Percentiles rank a stretch among this genome's conserved stretches.
Evolutionary conservation across 2,329 filamentous ascomycete genomes (phyloP).

Genomic region (Fusarium avenaceum): DNA sequence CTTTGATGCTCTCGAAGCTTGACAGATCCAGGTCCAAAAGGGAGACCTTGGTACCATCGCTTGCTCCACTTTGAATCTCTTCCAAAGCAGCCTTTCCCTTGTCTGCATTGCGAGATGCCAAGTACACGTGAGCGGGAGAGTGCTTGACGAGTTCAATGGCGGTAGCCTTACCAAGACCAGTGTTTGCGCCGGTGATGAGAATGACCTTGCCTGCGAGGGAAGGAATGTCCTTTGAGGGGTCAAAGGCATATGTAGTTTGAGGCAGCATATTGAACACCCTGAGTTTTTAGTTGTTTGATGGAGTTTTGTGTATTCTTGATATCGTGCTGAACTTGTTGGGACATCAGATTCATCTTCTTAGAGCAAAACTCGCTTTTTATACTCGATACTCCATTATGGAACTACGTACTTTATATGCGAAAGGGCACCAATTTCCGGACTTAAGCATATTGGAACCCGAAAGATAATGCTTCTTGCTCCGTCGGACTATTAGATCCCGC

Average conservation of each 20-base stretch:
- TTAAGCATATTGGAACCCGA: neutral
- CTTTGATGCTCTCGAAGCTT: conserved; percentile 6
- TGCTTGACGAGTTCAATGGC: conserved; percentile 10
- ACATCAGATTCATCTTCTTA: too few species aligned
- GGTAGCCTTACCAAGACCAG: conserved; percentile 5
- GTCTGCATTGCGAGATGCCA: neutral
- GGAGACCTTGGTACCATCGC: accelerated
- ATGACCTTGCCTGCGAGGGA: neutral
- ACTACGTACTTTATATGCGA: neutral
- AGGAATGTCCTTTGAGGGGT: neutral
- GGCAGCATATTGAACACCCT: neutral
- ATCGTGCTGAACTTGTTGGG: neutral
- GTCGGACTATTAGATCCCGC: neutral
- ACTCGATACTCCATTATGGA: neutral
- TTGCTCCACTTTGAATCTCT: accelerated
- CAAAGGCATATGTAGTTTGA: accelerated
- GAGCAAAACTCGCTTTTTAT: neutral
- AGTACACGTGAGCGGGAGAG: conserved; percentile 3
- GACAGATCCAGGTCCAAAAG: neutral
- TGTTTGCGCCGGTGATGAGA: conserved; percentile 8
- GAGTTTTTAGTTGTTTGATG: accelerated
- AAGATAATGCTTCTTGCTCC: neutral
- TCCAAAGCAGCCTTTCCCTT: neutral
- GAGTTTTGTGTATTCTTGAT: accelerated
- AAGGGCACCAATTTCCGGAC: neutral